Percentiles rank a stretch among this genome's conserved stretches.
phyloP scores from a whole-genome alignment of 208 protist genomes.

The Phytomonas sp. region DNA sequence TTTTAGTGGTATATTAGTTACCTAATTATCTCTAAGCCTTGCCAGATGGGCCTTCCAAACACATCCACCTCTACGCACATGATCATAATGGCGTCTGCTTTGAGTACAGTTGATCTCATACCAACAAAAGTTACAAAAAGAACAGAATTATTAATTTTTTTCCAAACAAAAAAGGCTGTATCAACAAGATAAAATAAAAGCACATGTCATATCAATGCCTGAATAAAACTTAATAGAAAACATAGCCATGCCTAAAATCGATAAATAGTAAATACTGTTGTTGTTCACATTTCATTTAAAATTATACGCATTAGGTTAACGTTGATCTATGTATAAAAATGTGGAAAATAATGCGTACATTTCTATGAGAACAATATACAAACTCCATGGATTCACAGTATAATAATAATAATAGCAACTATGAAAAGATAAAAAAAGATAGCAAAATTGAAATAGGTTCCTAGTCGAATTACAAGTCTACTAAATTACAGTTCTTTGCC shows the following conservation, averaged over 20 bases:
- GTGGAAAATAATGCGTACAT: neutral
- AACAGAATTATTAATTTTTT: neutral
- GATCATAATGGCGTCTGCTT: neutral
- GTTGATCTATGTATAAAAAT: neutral
- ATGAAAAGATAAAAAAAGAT: constrained; percentile 8
- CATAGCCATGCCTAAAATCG: neutral
- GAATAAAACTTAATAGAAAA: neutral
- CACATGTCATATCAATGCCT: neutral
- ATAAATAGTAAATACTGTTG: neutral
- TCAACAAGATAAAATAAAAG: neutral
- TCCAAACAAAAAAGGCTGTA: neutral
- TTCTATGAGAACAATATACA: neutral
- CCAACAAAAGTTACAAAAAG: neutral
- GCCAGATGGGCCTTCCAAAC: neutral
- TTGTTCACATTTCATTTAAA: neutral
- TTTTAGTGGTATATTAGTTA: neutral
- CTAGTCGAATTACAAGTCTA: neutral
- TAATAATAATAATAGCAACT: constrained; percentile 14
- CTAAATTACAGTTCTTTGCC: neutral
- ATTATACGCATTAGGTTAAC: neutral
- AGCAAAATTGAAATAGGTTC: neutral
- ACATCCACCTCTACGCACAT: neutral
- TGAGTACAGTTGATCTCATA: neutral
- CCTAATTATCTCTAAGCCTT: neutral
- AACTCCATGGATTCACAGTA: neutral